A percentile compares a stretch with the other conserved stretches of the same genome.
Evolutionary conservation across 2,329 filamentous ascomycete genomes (phyloP).

Genomic region (Leptoxyphium fumago): DNA sequence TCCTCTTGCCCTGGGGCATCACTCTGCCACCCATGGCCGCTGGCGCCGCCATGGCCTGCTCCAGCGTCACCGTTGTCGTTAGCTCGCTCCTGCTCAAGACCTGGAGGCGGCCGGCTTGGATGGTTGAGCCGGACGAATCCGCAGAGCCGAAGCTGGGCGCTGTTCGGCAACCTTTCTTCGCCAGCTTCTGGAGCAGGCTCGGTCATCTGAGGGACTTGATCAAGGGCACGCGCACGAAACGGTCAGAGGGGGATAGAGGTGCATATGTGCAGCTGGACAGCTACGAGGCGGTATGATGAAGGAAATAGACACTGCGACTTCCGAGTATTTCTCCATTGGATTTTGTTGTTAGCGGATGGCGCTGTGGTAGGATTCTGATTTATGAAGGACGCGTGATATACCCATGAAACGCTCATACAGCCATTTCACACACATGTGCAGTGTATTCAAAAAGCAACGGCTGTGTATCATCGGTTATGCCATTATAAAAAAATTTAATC

Average conservation of each 20-base stretch:
- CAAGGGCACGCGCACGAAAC: constrained; percentile 19
- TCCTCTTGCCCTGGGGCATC: constrained; percentile 80
- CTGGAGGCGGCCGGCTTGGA: constrained; percentile 76
- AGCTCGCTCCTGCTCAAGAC: constrained; percentile 73
- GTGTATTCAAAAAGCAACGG: too few relatives aligned
- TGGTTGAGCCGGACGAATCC: constrained; percentile 31
- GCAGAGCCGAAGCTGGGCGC: constrained; percentile 1
- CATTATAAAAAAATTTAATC: too few relatives aligned
- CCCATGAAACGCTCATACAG: too few relatives aligned
- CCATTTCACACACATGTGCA: too few relatives aligned
- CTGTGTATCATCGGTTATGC: too few relatives aligned
- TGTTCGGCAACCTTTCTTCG: background rate
- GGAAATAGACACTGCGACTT: background rate
- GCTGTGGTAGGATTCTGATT: too few relatives aligned
- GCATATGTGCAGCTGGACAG: constrained; percentile 33
- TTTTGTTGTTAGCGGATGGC: too few relatives aligned
- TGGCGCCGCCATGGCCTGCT: constrained; percentile 83
- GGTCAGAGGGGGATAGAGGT: constrained; percentile 22
- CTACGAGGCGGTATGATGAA: constrained; percentile 16
- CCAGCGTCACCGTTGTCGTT: constrained; percentile 76
- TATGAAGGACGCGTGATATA: too few relatives aligned
- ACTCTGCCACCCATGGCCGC: constrained; percentile 89
- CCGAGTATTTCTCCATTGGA: too few relatives aligned
- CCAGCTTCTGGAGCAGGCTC: constrained; percentile 4
- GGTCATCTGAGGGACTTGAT: constrained; percentile 8